Percentiles rank a stretch among this genome's conserved stretches.
These are phyloP conservation scores for Suillus subaureus DNA, from an alignment of 768 basidiomycete genomes.

Conservation along the genomic window DNA sequence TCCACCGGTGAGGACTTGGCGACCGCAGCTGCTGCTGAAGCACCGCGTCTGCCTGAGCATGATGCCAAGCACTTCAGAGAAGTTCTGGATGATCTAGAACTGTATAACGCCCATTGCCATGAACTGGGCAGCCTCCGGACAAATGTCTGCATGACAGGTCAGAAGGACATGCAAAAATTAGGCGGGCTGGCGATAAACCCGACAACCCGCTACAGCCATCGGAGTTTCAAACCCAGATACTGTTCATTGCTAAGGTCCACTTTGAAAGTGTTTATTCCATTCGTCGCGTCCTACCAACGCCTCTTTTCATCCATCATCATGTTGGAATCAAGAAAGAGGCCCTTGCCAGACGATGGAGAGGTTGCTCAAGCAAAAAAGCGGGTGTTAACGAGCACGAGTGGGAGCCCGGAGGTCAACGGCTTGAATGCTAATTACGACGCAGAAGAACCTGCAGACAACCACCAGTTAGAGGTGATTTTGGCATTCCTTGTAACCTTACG, in stretches of 20 bases:
- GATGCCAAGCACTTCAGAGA: conserved; percentile 6
- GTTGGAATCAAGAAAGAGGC: conserved; percentile 66
- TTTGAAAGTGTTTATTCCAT: conserved; percentile 15
- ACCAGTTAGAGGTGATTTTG: conserved; percentile 63
- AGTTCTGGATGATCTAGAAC: conserved; percentile 10
- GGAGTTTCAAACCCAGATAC: conserved; percentile 30
- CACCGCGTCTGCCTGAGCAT: conserved; percentile 34
- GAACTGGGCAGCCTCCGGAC: conserved; percentile 27
- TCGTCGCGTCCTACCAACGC: conserved; percentile 10
- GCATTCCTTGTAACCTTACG: not conserved
- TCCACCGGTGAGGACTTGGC: conserved; percentile 16
- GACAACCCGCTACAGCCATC: conserved; percentile 12
- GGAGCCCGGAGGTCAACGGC: conserved; percentile 59
- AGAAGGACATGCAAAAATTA: conserved; percentile 5
- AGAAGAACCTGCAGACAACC: conserved; percentile 51
- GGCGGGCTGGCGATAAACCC: not conserved
- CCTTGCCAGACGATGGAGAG: conserved; percentile 54
- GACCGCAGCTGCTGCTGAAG: conserved; percentile 48
- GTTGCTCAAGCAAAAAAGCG: conserved; percentile 56
- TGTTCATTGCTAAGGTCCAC: conserved; percentile 15
- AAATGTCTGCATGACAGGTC: conserved; percentile 29
- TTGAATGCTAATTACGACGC: conserved; percentile 24
- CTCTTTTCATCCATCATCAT: conserved; percentile 22
- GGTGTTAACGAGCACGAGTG: conserved; percentile 49
- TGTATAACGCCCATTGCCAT: conserved; percentile 27